Evolutionary conservation across 2,329 filamentous ascomycete species (phyloP), one percentile per base, ranked within the genome.

Genomic region (Bipolaris gigantea): DNA sequence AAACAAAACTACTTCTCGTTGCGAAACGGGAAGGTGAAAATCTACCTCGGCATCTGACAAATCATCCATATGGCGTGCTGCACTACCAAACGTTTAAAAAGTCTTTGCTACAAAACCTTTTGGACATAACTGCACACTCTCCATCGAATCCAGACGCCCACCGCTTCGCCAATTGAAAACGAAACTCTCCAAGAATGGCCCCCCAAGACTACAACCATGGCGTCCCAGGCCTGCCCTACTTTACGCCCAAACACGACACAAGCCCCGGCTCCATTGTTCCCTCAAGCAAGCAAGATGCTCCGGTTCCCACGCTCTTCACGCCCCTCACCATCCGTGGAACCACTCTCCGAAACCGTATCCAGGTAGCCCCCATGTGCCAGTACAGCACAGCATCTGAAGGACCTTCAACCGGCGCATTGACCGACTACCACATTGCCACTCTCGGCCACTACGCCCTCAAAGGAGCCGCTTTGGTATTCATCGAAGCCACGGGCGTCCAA

Each of bases 231-330:
- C 51, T 74, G 35, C 66, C 77, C 10, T 81, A 78, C 70, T 81
- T 78, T 66, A 80, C 77, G 1, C 79, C 78, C 9, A 62, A 72
- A 10, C 79, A 81, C 59, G 49, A 70, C 38, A 69, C 67, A 13
- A 73, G 72, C 4, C 77, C 79, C 5, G 78, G 78, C 15, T 76
- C 64, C 2, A 63, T 64, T 4, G 32, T 48, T 10, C 45, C 56
- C n/a, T 41, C 43, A 15, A 38, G 43, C 21, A 56, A 55, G 9
- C 50, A 55, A 34, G 56, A 59, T 34, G 32, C 19, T 0, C 27
- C 40, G 5, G 53, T 61, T 3, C 71, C 73, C 0, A 73, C 65
- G 1, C 66, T 75, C 39, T 75, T 75, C 57, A 71, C 52, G 10
- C 70, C 73, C 5, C 65, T 75, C 23, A 69, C 62, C n/a, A 74